A percentile compares a stretch with the other conserved stretches of the same genome.
phyloP scores from a whole-genome alignment of 257 asterid species.

The Phtheirospermum japonicum region DNA sequence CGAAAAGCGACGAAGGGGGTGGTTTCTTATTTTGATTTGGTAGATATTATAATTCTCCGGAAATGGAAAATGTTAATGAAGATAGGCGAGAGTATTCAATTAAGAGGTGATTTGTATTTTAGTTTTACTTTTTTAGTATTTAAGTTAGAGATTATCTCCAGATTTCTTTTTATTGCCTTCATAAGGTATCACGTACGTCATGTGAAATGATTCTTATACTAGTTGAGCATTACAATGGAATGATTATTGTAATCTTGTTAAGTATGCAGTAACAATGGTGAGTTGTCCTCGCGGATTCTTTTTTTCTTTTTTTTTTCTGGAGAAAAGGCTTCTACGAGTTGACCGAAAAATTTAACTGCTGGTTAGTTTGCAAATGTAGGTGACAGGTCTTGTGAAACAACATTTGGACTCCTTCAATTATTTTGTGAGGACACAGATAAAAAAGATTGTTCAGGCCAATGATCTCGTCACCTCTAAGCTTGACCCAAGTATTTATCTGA shows the following conservation, averaged over 20 bases:
- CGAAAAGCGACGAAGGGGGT: too few relatives aligned
- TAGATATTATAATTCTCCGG: neutral
- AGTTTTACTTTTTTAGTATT: neutral
- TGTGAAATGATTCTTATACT: too few relatives aligned
- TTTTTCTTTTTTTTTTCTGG: neutral
- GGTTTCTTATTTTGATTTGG: neutral
- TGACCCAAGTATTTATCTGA: conserved; percentile 49
- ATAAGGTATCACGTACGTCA: too few relatives aligned
- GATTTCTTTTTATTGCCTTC: too few relatives aligned
- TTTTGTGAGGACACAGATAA: conserved; percentile 58
- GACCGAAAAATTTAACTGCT: neutral
- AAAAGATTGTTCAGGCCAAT: conserved; percentile 69
- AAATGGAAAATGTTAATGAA: neutral
- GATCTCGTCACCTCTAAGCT: conserved; percentile 37
- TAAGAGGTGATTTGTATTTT: neutral
- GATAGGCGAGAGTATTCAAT: neutral
- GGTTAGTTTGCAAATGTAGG: conserved; percentile 45
- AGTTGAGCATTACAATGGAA: too few relatives aligned
- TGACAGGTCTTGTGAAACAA: conserved; percentile 88
- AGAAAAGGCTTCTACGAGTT: neutral
- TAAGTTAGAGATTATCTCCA: too few relatives aligned
- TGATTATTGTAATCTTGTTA: too few relatives aligned
- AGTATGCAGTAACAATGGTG: too few relatives aligned
- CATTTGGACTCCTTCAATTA: conserved; percentile 91
- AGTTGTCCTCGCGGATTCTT: neutral